Base-by-base conservation (phyloP, 768 basidiomycete genomes). In the Naganishia kalamii region DNA sequence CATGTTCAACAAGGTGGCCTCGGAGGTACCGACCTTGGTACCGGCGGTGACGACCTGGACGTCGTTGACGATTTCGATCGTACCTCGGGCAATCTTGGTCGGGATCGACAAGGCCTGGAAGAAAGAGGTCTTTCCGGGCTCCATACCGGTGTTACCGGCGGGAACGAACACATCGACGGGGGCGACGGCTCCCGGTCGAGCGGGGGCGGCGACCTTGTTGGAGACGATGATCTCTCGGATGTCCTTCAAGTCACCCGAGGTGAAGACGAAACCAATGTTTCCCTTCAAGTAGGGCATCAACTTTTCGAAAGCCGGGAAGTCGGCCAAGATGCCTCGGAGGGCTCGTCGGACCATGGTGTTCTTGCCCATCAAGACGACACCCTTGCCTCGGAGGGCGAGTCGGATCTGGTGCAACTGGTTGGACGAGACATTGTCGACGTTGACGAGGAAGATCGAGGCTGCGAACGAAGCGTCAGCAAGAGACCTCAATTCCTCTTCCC, bases 341-440 rank as follows among this genome's bases (percentile, higher is more conserved):
- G 92, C 96, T 74, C 96, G 91, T 82, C 96, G 90, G 75, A 99
- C 93, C 94, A 98, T 97, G 78, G 96, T 99, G 87, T 99, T 99
- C 83, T 99, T 99, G 78, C 96, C 96, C 96, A 99, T 99, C 74
- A 99, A 81, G 71, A 99, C 92, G 67, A 92, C 82, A 83, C 90
- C 96, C 80, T 90, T 92, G 76, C 92, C 92, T 74, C 96, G 91
- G 80, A 99, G 91, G 57, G 93, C 83, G 71, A 80, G 72, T 66
- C 78, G 75, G 74, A 78, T 79, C 70, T 72, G 68, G 68, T 70
- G 69, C 65, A 97, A 93, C 82, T 99, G 96, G 84, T 97, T 96
- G 68, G 93, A 97, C 65, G 92, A 90, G 78, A 99, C 96, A 82
- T 98, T 99, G 86, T 98, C 96, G 79, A 99, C 92, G 80, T 97